Base-by-base conservation (phyloP, 805 yeast genomes). In the Wickerhamiella alocasiicola region DNA sequence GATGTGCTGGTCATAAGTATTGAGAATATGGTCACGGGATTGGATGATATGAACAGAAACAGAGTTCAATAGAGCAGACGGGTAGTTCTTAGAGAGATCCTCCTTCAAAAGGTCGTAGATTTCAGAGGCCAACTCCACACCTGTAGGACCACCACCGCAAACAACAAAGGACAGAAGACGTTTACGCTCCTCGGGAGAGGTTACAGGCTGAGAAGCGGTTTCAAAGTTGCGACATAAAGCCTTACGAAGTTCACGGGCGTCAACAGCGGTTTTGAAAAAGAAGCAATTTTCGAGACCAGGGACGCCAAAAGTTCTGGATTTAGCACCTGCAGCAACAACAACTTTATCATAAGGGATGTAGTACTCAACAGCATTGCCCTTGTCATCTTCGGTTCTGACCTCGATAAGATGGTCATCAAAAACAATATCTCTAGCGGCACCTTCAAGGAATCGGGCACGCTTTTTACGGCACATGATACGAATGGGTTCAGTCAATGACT, bases 131-230 rank as follows among this genome's bases (percentile, higher is more conserved):
- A 76, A 69, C 54, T 76, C 83, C 26, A 74, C 80, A 50, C 83
- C 83, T 1, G 83, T 76, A 41, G 83, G 81, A 32, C 83, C 83
- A 45, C 82, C 83, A 46, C 83, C 83, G 56, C 81, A 76, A 25
- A 76, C 70, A 11, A 76, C 81, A 56, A 76, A 76, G 39, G 76
- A 70, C 35, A 77, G 62, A 45, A 77, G 56, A 44, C 67, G 68
- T 51, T 72, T 72, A 48, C 82, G 70, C 52, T 76, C 81, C 33
- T 67, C 78, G 47, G 72, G 78, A 1, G 75, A 46, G 0, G 80
- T 74, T 0, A 81, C 71, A 41, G 82, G 82, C 47, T 77, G 60
- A 47, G 79, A 70, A 2, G 84, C 82, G 43, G 57, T 61, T 53
- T 77, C 84, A 41, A 77, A 59, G 45, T 72, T 66, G 20, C 62